These are phyloP conservation scores for Rubroshorea leprosula DNA, from an alignment of 345 rosid genomes.

Conservation along the genomic window DNA sequence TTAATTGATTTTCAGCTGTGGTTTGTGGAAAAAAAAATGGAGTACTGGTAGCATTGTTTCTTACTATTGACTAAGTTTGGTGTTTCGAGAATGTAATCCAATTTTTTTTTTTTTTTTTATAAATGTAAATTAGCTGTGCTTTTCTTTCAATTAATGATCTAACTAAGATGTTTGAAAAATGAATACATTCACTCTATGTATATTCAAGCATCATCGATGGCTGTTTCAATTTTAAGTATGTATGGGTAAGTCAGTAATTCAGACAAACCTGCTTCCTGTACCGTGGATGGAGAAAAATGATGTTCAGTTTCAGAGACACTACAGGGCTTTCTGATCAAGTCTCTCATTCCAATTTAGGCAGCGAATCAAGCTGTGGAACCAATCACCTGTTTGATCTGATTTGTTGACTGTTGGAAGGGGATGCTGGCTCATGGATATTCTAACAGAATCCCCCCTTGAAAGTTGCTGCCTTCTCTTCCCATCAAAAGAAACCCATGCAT, in stretches of 20 bases:
- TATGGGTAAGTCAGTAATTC: slow-evolving; percentile 24
- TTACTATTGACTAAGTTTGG: not conserved
- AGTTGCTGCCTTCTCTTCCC: slow-evolving; percentile 98
- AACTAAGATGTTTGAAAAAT: too few relatives aligned
- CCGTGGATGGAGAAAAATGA: not conserved
- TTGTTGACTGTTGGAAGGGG: slow-evolving; percentile 97
- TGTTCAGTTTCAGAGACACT: slow-evolving; percentile 17
- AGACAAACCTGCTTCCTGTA: slow-evolving; percentile 24
- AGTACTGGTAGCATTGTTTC: not conserved
- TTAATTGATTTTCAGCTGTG: too few relatives aligned
- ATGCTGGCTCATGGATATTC: slow-evolving; percentile 89
- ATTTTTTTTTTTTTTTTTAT: not conserved
- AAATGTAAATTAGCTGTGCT: not conserved
- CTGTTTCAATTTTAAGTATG: slow-evolving; percentile 23
- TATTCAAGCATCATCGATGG: not conserved
- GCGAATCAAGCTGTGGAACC: slow-evolving; percentile 92
- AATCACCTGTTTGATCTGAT: slow-evolving; percentile 89
- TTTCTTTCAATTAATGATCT: too few relatives aligned
- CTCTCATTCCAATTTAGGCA: slow-evolving; percentile 99
- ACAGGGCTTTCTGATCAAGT: slow-evolving; percentile 82
- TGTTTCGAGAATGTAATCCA: not conserved
- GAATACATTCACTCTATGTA: not conserved
- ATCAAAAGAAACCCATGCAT: slow-evolving; percentile 98
- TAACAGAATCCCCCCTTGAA: slow-evolving; percentile 87
- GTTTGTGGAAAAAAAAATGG: not conserved